phyloP scores from a whole-genome alignment of 495 filamentous ascomycete species.

The Tuber umbilicatum region DNA sequence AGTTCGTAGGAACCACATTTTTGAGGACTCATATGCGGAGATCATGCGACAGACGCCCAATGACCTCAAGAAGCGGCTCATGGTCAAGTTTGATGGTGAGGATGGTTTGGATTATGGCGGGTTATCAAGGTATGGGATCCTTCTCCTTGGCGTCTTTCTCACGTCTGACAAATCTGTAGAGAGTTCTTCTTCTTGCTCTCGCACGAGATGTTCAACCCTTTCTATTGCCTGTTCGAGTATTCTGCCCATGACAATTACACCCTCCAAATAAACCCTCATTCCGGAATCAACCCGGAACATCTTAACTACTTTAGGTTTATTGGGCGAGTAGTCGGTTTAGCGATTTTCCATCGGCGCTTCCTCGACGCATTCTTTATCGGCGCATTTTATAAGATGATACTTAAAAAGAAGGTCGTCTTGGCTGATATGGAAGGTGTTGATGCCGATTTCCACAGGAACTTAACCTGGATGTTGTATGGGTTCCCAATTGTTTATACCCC shows the following conservation, averaged over 20 bases:
- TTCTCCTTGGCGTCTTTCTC: neutral
- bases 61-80: slow-evolving; percentile 93
- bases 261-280: slow-evolving; percentile 98
- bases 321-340: slow-evolving; percentile 90
- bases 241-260: slow-evolving; percentile 99
- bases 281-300: slow-evolving; percentile 98
- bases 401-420: slow-evolving; percentile 83
- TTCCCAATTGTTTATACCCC: neutral
- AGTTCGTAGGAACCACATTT: slow-evolving; percentile 91
- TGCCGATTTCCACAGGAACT: slow-evolving; percentile 87
- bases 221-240: slow-evolving; percentile 99
- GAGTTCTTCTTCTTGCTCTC: slow-evolving; percentile 99
- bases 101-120: slow-evolving; percentile 97
- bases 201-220: slow-evolving; percentile 99
- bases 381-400: slow-evolving; percentile 99
- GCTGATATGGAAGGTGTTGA: slow-evolving; percentile 99
- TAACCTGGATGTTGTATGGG: slow-evolving; percentile 84
- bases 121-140: slow-evolving; percentile 62
- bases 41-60: slow-evolving; percentile 95
- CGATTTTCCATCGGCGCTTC: slow-evolving; percentile 97
- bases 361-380: slow-evolving; percentile 99
- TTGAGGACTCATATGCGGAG: slow-evolving; percentile 97
- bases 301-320: slow-evolving; percentile 99
- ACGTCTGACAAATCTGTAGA: slow-evolving; percentile 48
- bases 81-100: slow-evolving; percentile 99